These are phyloP conservation scores for Russula vinacea DNA, from an alignment of 768 basidiomycete genomes.

Conservation along the genomic window DNA sequence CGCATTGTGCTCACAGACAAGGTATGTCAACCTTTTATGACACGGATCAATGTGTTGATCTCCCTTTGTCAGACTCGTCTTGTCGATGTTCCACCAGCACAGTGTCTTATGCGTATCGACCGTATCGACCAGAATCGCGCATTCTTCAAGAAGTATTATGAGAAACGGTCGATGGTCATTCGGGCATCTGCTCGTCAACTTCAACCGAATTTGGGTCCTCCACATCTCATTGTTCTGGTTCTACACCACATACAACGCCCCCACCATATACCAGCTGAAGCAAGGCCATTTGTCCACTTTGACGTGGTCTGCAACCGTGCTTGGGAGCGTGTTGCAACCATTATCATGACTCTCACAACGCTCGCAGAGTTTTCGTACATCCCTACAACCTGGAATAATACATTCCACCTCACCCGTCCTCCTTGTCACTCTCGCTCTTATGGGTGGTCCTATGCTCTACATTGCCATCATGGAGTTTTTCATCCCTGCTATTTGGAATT, in stretches of 20 bases:
- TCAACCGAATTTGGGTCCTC: constrained; percentile 87
- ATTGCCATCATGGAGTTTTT: constrained; percentile 91
- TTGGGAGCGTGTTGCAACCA: constrained; percentile 92
- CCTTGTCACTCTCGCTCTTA: constrained; percentile 83
- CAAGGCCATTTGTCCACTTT: constrained; percentile 66
- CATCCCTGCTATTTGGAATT: constrained; percentile 80
- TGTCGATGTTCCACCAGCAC: constrained; percentile 84
- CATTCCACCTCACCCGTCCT: constrained; percentile 90
- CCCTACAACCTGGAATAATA: constrained; percentile 98
- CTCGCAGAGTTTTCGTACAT: constrained; percentile 96
- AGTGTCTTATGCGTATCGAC: constrained; percentile 96
- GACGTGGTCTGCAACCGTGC: constrained; percentile 88
- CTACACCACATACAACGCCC: constrained; percentile 93
- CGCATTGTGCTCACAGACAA: too few relatives aligned
- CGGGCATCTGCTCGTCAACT: constrained; percentile 96
- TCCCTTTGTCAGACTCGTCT: constrained; percentile 62
- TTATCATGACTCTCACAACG: constrained; percentile 89
- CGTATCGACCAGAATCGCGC: constrained; percentile 93
- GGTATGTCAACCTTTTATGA: constrained; percentile 40
- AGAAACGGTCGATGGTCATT: constrained; percentile 97
- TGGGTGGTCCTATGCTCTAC: constrained; percentile 91
- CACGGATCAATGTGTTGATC: not conserved
- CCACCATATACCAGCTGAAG: constrained; percentile 61
- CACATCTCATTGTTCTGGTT: constrained; percentile 94
- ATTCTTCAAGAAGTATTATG: constrained; percentile 99